phyloP scores from a whole-genome alignment of 371 early-diverging fungal genomes.

The Sanchytrium tribonematis region DNA sequence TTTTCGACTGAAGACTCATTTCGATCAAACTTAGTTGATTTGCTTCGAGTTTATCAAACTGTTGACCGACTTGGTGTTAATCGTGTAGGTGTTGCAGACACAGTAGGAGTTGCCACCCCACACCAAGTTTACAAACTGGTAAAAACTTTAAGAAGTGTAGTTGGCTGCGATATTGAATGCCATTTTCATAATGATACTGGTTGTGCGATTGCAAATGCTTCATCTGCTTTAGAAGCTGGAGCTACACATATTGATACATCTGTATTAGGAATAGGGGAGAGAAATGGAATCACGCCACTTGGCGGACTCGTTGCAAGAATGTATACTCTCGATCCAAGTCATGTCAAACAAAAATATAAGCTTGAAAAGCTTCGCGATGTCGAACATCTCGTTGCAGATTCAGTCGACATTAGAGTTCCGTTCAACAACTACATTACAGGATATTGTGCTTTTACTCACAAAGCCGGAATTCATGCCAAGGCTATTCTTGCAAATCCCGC shows the following conservation, averaged over 20 bases:
- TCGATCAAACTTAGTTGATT: constrained; percentile 73
- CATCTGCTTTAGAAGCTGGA: constrained; percentile 77
- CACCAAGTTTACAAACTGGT: constrained; percentile 88
- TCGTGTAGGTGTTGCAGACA: constrained; percentile 91
- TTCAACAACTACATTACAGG: constrained; percentile 96
- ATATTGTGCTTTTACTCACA: constrained; percentile 86
- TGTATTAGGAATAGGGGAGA: constrained; percentile 85
- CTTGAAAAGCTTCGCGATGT: constrained; percentile 63
- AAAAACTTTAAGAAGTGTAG: constrained; percentile 63
- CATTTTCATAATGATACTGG: constrained; percentile 97
- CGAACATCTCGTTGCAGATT: constrained; percentile 76
- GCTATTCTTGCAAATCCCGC: constrained; percentile 86
- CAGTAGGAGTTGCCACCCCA: constrained; percentile 86
- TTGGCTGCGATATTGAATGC: constrained; percentile 85
- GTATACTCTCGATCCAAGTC: constrained; percentile 64
- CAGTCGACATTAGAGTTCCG: constrained; percentile 74
- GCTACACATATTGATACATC: constrained; percentile 92
- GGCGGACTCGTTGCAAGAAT: constrained; percentile 76
- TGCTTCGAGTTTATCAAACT: constrained; percentile 64
- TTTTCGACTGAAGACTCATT: constrained; percentile 91
- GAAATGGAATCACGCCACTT: constrained; percentile 83
- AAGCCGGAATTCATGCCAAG: constrained; percentile 94
- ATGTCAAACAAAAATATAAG: constrained; percentile 66
- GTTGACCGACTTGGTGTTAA: constrained; percentile 84
- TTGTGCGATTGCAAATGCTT: constrained; percentile 86